phyloP scores from a whole-genome alignment of 495 filamentous ascomycete genomes.

The Xylaria nigripes region DNA sequence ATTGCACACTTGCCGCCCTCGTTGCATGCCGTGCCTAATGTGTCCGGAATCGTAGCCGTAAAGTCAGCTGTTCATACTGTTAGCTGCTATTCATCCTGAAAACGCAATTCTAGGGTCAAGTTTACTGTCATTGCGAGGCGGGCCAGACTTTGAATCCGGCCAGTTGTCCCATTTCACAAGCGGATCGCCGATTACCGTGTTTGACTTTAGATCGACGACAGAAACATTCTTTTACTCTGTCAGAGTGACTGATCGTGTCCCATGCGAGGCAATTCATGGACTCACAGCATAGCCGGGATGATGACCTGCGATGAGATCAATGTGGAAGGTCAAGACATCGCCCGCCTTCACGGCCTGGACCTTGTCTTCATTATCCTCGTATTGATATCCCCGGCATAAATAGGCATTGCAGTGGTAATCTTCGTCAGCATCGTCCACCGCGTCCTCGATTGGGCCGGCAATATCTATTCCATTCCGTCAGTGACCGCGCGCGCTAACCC shows the following conservation, averaged over 20 bases:
- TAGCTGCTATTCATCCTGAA: not conserved
- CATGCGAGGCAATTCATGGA: not conserved
- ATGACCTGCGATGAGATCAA: conserved; percentile 7
- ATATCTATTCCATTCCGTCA: not conserved
- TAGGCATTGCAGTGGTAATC: conserved; percentile 10
- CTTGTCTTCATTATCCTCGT: conserved; percentile 9
- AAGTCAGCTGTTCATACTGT: not conserved
- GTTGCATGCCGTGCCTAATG: not conserved
- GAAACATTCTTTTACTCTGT: conserved; percentile 4
- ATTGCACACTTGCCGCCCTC: conserved; percentile 11
- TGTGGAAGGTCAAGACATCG: conserved; percentile 5
- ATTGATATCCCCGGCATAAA: conserved; percentile 7
- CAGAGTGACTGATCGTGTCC: not conserved
- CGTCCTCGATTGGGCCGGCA: conserved; percentile 8
- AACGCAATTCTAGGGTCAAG: not conserved
- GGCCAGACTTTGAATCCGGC: conserved; percentile 6
- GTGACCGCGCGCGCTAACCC: not conserved
- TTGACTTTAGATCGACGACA: conserved; percentile 4
- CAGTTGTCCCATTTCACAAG: conserved; percentile 8
- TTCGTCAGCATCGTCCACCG: not conserved
- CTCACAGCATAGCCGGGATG: conserved; percentile 9
- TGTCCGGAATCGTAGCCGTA: conserved; percentile 4
- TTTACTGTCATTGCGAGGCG: conserved; percentile 9
- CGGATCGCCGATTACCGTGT: conserved; percentile 5
- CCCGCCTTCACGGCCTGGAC: conserved; percentile 3